Percentiles rank a stretch among this genome's conserved stretches.
Conservation (phyloP, 2,329 filamentous ascomycete genomes). For the Aspergillus latus region DNA sequence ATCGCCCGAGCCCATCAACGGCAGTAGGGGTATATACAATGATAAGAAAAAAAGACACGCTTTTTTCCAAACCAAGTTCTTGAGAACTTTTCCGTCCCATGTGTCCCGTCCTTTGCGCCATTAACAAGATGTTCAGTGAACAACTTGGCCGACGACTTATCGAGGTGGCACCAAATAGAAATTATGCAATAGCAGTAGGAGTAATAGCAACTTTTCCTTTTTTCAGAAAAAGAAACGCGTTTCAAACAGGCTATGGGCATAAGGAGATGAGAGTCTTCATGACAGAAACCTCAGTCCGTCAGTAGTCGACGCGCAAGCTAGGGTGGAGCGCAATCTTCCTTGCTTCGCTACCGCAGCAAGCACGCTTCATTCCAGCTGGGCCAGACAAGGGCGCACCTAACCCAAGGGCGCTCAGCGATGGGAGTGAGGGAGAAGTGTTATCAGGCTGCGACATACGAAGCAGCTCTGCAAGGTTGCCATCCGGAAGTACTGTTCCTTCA, state of each 20-base stretch:
- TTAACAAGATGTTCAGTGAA: slow-evolving; percentile 13
- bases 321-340: slow-evolving; percentile 37
- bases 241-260: slow-evolving; percentile 13
- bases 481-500: slow-evolving; percentile 31
- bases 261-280: slow-evolving; percentile 6
- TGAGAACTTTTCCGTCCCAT: slow-evolving; percentile 22
- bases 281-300: slow-evolving; percentile 19
- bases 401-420: slow-evolving; percentile 24
- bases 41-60: slow-evolving; percentile 23
- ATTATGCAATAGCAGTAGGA: slow-evolving; percentile 19
- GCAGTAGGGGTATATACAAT: slow-evolving; percentile 31
- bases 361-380: slow-evolving; percentile 41
- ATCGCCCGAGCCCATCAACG: slow-evolving; percentile 24
- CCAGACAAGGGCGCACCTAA: slow-evolving; percentile 32
- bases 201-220: slow-evolving; percentile 24
- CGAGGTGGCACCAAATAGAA: slow-evolving; percentile 11
- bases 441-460: slow-evolving; percentile 31
- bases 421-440: slow-evolving; percentile 16
- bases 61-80: slow-evolving; percentile 28
- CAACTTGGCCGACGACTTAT: slow-evolving; percentile 24
- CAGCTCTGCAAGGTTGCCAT: slow-evolving; percentile 33
- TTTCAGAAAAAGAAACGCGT: slow-evolving; percentile 19
- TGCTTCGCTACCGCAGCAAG: slow-evolving; percentile 43
- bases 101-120: slow-evolving; percentile 17
- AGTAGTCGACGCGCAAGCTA: slow-evolving; percentile 33